phyloP scores from a whole-genome alignment of 495 filamentous ascomycete species.

The Talaromyces wortmannii region DNA sequence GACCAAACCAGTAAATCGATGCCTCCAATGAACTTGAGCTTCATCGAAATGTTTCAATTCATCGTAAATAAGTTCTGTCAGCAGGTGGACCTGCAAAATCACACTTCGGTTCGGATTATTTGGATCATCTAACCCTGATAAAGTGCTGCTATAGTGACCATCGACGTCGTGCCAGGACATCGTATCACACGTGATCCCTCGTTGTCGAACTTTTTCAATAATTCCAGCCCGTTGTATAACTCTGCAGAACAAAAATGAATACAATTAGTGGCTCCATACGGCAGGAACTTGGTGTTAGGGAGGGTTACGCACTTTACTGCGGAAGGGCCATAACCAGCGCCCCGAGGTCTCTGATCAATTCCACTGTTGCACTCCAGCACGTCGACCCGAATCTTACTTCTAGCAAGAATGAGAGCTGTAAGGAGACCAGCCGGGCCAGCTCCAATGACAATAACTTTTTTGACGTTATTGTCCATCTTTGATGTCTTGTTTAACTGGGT shows the following conservation, averaged over 20 bases:
- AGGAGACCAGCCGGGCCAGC: no score
- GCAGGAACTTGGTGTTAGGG: background rate
- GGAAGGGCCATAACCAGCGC: background rate
- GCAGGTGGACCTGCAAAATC: constrained; percentile 35
- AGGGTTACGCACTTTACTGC: background rate
- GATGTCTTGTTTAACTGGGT: no score
- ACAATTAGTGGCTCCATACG: background rate
- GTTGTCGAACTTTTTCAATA: background rate
- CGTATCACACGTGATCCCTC: background rate
- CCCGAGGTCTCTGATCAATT: background rate
- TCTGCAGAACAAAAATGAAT: background rate
- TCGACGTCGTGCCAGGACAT: constrained; percentile 45
- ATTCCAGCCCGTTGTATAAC: background rate
- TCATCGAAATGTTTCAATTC: constrained; percentile 35
- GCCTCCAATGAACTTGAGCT: constrained; percentile 39
- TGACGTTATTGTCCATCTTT: no score
- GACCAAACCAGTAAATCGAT: constrained; percentile 40
- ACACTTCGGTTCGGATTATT: constrained; percentile 19
- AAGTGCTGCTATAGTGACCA: constrained; percentile 20
- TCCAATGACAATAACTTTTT: no score
- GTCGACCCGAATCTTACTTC: no score
- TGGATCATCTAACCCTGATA: constrained; percentile 1
- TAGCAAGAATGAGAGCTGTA: no score
- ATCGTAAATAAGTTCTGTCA: constrained; percentile 40
- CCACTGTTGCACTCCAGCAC: no score